Evolutionary conservation across 2,329 filamentous ascomycete genomes (phyloP).

Genomic region (Exophiala phaeomuriformis): DNA sequence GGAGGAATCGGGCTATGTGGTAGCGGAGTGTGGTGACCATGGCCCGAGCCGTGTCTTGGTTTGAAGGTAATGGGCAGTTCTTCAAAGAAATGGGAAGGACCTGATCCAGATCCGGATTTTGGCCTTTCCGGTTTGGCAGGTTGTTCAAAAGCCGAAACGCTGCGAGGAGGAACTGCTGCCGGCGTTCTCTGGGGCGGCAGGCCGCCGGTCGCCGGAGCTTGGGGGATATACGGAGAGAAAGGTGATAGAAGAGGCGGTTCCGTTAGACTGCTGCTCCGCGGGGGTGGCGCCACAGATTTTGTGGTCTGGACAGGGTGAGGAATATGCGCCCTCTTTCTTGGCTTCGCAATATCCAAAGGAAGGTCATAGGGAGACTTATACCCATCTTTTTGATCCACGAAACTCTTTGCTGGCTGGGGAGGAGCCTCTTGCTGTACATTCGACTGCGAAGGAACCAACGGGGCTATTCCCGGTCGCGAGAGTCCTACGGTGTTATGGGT

Average conservation of each 20-base stretch:
- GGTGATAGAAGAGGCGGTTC: slow-evolving; percentile 30
- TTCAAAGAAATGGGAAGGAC: slow-evolving; percentile 60
- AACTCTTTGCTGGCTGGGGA: slow-evolving; percentile 56
- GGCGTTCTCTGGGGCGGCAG: slow-evolving; percentile 14
- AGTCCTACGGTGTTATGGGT: slow-evolving; percentile 23
- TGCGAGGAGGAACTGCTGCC: slow-evolving; percentile 16
- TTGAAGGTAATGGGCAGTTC: slow-evolving; percentile 60
- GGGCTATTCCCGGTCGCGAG: slow-evolving; percentile 11
- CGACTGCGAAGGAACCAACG: slow-evolving; percentile 24
- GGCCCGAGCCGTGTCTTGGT: slow-evolving; percentile 48
- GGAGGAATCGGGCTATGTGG: slow-evolving; percentile 25
- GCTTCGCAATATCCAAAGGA: slow-evolving; percentile 68
- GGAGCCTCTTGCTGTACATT: slow-evolving; percentile 32
- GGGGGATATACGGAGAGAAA: slow-evolving; percentile 30
- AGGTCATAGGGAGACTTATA: slow-evolving; percentile 94
- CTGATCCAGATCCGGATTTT: slow-evolving; percentile 22
- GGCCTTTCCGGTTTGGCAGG: slow-evolving; percentile 8
- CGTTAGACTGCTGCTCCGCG: slow-evolving; percentile 56
- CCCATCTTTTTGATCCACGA: slow-evolving; percentile 84
- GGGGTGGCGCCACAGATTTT: slow-evolving; percentile 39
- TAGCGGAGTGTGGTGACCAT: slow-evolving; percentile 37
- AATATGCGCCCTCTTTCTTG: slow-evolving; percentile 57
- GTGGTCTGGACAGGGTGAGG: slow-evolving; percentile 47
- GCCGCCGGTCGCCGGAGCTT: slow-evolving; percentile 1
- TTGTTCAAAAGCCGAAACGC: slow-evolving; percentile 13